Conservation (phyloP, 176 grass and related monocot genomes). For the Thalia dealbata region DNA sequence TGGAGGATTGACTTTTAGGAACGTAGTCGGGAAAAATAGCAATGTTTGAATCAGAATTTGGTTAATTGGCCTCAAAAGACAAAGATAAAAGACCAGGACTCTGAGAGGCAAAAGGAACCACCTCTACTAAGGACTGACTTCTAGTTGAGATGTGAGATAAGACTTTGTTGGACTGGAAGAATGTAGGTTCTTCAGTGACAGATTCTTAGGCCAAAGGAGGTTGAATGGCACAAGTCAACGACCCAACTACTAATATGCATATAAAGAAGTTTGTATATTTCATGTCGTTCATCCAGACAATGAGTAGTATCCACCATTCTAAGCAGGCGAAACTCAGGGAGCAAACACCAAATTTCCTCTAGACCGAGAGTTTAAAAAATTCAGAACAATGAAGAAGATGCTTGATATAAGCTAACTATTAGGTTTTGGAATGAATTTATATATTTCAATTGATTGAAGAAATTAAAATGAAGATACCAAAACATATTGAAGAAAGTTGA, state of each 20-base stretch:
- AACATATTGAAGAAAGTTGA: not conserved
- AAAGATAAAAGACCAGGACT: too few species aligned
- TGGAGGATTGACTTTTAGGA: too few species aligned
- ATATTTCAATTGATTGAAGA: not conserved
- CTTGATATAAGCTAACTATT: not conserved
- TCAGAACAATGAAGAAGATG: not conserved
- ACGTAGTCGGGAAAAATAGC: too few species aligned
- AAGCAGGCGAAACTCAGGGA: not conserved
- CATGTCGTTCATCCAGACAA: too few species aligned
- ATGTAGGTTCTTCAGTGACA: not conserved
- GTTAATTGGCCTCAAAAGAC: too few species aligned
- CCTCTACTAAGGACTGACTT: not conserved
- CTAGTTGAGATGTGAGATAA: not conserved
- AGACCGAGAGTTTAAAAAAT: not conserved
- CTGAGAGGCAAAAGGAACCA: not conserved
- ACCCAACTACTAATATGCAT: not conserved
- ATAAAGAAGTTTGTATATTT: too few species aligned
- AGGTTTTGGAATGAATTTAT: not conserved
- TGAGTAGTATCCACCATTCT: not conserved
- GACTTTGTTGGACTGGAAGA: not conserved
- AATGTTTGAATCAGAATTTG: too few species aligned
- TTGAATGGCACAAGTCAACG: too few species aligned
- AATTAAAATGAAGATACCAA: not conserved
- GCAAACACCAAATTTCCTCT: not conserved
- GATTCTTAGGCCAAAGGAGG: not conserved